Percentiles rank a stretch among this genome's conserved stretches.
Conservation (phyloP, 2,329 filamentous ascomycete genomes). For the Paecilomyces sp. region DNA sequence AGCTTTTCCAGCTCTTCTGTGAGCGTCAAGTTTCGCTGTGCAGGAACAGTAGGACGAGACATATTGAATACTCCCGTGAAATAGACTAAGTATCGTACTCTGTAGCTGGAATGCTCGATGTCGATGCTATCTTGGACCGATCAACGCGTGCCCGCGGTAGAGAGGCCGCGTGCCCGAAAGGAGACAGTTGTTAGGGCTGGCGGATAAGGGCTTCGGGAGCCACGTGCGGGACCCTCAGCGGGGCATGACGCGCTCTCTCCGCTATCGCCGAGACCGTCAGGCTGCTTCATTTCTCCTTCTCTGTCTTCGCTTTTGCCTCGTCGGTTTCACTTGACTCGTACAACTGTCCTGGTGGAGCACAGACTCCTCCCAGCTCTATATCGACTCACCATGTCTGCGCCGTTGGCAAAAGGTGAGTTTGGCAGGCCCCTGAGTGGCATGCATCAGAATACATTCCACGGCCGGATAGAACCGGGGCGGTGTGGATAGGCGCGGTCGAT, state of each 20-base stretch:
- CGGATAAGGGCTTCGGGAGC: conserved; percentile 23
- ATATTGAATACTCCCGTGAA: conserved; percentile 23
- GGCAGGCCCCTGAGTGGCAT: background rate
- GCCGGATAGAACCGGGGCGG: conserved; percentile 13
- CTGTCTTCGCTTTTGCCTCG: background rate
- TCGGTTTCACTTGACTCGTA: background rate
- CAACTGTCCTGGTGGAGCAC: conserved; percentile 2
- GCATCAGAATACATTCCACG: background rate
- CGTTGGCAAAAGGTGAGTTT: conserved; percentile 41
- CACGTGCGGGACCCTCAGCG: conserved; percentile 18
- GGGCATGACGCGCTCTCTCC: conserved; percentile 6
- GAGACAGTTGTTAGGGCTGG: conserved; percentile 23
- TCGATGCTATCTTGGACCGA: background rate
- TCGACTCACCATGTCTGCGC: conserved; percentile 34
- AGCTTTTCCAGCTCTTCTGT: conserved; percentile 94
- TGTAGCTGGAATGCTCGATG: background rate
- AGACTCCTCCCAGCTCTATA: background rate
- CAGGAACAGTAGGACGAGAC: conserved; percentile 43
- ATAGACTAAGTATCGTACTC: background rate
- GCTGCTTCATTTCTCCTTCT: conserved; percentile 1
- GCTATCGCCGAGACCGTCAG: background rate
- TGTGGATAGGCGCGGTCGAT: conserved; percentile 11
- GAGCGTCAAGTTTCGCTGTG: conserved; percentile 60
- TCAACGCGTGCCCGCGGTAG: conserved; percentile 13
- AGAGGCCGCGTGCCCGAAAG: conserved; percentile 19